Percentiles rank a stretch among this genome's conserved stretches.
phyloP scores from a whole-genome alignment of 768 basidiomycete species.

The Calocera viscosa region DNA sequence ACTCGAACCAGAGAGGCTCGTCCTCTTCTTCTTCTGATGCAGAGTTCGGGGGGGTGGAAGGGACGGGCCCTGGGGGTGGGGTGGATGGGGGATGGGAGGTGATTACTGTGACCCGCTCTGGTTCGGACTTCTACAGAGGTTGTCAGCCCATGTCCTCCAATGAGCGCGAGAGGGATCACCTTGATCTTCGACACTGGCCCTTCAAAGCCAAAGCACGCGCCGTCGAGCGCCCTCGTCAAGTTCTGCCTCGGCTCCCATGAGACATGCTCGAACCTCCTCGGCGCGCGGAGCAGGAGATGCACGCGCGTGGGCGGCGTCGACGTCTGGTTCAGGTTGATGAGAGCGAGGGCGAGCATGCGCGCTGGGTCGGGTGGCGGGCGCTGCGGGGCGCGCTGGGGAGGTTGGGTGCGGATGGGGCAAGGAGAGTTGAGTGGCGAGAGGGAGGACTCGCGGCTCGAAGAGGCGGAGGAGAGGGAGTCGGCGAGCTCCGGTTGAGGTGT shows the following conservation, averaged over 20 bases:
- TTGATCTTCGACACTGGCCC: neutral
- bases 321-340: neutral
- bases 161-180: neutral
- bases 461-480: neutral
- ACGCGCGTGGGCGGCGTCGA: conserved; percentile 6
- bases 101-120: neutral
- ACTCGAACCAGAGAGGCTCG: conserved; percentile 4
- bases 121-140: neutral
- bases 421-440: neutral
- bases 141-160: neutral
- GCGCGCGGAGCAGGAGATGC: conserved; percentile 15
- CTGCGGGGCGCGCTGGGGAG: neutral
- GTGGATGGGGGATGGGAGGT: neutral
- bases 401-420: neutral
- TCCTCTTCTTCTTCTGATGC: neutral
- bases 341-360: conserved; percentile 1
- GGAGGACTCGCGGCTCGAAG: neutral
- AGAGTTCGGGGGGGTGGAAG: neutral
- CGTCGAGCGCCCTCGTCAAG: conserved; percentile 8
- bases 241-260: conserved; percentile 15
- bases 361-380: neutral
- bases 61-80: neutral
- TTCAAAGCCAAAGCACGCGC: neutral
- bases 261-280: conserved; percentile 15
- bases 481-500: neutral